Conservation (phyloP, 495 filamentous ascomycete genomes). For the Bacidia gigantensis region DNA sequence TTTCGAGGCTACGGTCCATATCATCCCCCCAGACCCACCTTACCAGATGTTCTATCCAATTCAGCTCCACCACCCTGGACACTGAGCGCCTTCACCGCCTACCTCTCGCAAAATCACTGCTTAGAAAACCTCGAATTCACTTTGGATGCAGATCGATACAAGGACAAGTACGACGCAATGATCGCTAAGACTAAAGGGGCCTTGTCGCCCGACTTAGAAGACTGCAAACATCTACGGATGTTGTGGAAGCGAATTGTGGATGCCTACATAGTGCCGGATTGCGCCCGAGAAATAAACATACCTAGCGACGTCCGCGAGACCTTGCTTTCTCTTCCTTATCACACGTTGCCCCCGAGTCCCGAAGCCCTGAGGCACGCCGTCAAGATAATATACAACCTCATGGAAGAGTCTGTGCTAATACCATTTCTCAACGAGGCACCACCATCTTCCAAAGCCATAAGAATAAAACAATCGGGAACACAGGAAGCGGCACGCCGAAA, state of each 20-base stretch:
- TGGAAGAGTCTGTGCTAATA: slow-evolving; percentile 88
- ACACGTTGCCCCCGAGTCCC: slow-evolving; percentile 57
- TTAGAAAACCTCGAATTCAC: slow-evolving; percentile 96
- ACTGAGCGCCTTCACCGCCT: slow-evolving; percentile 88
- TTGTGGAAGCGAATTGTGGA: slow-evolving; percentile 50
- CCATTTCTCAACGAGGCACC: slow-evolving; percentile 54
- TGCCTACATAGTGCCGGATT: slow-evolving; percentile 38
- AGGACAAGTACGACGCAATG: slow-evolving; percentile 52
- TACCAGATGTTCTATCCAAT: slow-evolving; percentile 80
- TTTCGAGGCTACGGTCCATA: slow-evolving; percentile 39
- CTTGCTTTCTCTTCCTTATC: slow-evolving; percentile 50
- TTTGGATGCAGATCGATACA: slow-evolving; percentile 85
- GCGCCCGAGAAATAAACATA: slow-evolving; percentile 85
- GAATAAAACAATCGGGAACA: slow-evolving; percentile 18
- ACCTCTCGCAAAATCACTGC: slow-evolving; percentile 94
- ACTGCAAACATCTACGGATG: slow-evolving; percentile 57
- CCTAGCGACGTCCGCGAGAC: slow-evolving; percentile 72
- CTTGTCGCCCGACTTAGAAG: slow-evolving; percentile 36
- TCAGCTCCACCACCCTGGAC: slow-evolving; percentile 83
- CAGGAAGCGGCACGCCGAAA: slow-evolving; percentile 6
- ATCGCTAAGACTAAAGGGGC: slow-evolving; percentile 30
- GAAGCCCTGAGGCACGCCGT: slow-evolving; percentile 77
- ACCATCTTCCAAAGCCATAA: slow-evolving; percentile 31
- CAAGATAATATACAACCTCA: slow-evolving; percentile 79
- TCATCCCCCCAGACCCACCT: slow-evolving; percentile 61